Evolutionary conservation across 768 basidiomycete genomes (phyloP).

Genomic region (Pisolithus tinctorius): DNA sequence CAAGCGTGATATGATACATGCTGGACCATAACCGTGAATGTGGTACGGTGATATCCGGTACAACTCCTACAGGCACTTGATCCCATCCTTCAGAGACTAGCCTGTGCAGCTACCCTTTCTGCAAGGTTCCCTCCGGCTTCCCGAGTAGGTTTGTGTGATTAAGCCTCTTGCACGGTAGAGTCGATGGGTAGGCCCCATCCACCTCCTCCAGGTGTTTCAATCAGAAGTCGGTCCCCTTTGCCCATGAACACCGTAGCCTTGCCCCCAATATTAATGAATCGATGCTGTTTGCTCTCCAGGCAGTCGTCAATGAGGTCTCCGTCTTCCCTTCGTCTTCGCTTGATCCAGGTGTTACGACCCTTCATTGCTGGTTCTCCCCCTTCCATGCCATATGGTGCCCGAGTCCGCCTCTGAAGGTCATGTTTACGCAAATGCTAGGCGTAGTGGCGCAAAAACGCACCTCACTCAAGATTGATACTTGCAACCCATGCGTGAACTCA

Average conservation of each 20-base stretch:
- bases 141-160: conserved; percentile 39
- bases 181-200: conserved; percentile 57
- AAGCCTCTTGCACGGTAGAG: conserved; percentile 12
- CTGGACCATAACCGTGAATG: too few species aligned
- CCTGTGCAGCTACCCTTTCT: conserved; percentile 56
- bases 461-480: conserved; percentile 86
- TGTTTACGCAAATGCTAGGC: not conserved
- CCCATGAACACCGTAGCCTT: conserved; percentile 87
- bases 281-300: conserved; percentile 26
- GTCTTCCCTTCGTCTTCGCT: conserved; percentile 56
- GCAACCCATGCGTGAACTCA: conserved; percentile 74
- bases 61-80: not conserved
- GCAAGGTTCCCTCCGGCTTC: conserved; percentile 68
- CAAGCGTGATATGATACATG: too few species aligned
- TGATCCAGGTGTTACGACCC: conserved; percentile 88
- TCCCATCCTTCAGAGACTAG: conserved; percentile 39
- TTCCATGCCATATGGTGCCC: conserved; percentile 81
- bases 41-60: too few species aligned
- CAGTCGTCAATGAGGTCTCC: conserved; percentile 49
- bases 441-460: conserved; percentile 31
- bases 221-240: conserved; percentile 71
- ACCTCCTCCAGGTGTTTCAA: conserved; percentile 89
- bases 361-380: conserved; percentile 67
- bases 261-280: conserved; percentile 82
- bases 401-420: conserved; percentile 59